Evolutionary conservation across 2,329 filamentous ascomycete species (phyloP).

Genomic region (Trichoderma sp.): DNA sequence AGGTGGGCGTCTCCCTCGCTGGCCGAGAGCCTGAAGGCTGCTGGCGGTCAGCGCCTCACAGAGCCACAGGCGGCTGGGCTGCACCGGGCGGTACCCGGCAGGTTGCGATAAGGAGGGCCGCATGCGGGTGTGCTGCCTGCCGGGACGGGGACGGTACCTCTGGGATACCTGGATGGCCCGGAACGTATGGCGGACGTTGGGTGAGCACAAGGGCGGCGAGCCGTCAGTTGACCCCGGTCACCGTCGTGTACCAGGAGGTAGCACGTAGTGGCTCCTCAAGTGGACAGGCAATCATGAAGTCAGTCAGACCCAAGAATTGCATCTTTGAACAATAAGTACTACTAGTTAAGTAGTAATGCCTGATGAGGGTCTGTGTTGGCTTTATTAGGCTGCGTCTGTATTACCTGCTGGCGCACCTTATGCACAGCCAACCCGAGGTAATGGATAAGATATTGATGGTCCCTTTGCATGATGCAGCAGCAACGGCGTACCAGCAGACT

Average conservation of each 20-base stretch:
- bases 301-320: background rate
- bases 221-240: slow-evolving; percentile 22
- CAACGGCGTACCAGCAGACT: no score
- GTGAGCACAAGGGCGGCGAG: slow-evolving; percentile 22
- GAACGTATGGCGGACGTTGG: background rate
- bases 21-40: slow-evolving; percentile 23
- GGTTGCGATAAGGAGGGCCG: slow-evolving; percentile 21
- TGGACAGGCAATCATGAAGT: no score
- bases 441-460: no score
- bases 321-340: background rate
- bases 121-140: slow-evolving; percentile 23
- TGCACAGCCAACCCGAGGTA: no score
- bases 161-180: background rate
- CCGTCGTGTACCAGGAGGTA: background rate
- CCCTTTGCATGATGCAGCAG: no score
- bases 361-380: no score
- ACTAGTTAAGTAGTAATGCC: background rate
- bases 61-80: slow-evolving; percentile 20
- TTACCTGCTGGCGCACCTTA: no score
- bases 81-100: background rate
- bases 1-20: slow-evolving; percentile 16
- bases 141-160: slow-evolving; percentile 10
- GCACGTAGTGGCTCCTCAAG: no score
- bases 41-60: slow-evolving; percentile 23
- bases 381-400: no score